Conservation (phyloP, 305 asterid genomes). For the Fraxinus sp. region DNA sequence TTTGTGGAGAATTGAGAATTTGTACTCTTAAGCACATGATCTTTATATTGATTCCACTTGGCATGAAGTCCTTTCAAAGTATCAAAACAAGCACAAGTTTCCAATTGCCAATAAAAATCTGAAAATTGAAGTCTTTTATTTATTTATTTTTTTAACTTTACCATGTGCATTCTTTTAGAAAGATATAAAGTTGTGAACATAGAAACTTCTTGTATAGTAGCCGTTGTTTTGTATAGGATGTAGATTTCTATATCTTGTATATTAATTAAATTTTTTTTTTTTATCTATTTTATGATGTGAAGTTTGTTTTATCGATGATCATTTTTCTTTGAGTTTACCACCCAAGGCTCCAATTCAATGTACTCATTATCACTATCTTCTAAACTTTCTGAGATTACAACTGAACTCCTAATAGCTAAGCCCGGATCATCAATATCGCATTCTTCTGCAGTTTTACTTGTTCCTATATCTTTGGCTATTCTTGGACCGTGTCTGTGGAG, state of each 20-base stretch:
- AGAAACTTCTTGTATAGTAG: not conserved
- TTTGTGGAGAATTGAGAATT: not conserved
- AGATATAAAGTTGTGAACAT: not conserved
- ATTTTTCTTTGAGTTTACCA: conserved; percentile 8
- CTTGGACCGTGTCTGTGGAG: conserved; percentile 24
- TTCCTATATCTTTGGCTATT: conserved; percentile 14
- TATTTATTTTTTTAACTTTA: too few species aligned
- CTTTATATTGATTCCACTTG: not conserved
- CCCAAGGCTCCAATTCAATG: conserved; percentile 48
- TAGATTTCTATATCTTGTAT: not conserved
- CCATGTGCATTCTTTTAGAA: not conserved
- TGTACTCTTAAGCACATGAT: not conserved
- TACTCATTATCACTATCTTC: conserved; percentile 44
- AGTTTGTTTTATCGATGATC: conserved; percentile 10
- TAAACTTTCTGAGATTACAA: not conserved
- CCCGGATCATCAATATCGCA: not conserved
- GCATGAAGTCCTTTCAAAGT: not conserved
- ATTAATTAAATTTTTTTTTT: not conserved
- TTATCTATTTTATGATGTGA: not conserved
- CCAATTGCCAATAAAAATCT: not conserved
- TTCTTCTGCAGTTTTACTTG: not conserved
- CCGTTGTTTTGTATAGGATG: not conserved
- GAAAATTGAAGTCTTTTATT: not conserved
- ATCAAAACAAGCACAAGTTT: not conserved
- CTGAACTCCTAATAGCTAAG: not conserved